phyloP scores from a whole-genome alignment of 2,329 filamentous ascomycete species.

The Aureobasidium sp. region DNA sequence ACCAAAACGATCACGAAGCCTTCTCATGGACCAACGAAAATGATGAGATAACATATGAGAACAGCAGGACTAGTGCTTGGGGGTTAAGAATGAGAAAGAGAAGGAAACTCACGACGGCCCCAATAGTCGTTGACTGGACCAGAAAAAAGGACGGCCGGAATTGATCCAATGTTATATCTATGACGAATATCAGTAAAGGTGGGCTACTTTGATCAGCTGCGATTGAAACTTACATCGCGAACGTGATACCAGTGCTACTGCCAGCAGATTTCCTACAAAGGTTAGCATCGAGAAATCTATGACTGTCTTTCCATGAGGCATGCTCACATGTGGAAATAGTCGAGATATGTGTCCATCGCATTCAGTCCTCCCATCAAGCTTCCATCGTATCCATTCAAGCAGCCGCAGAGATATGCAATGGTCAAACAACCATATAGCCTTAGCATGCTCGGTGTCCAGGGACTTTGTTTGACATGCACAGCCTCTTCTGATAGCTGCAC shows the following conservation, averaged over 20 bases:
- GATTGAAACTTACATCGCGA: slow-evolving; percentile 41
- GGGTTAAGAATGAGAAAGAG: too few relatives aligned
- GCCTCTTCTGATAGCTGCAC: slow-evolving; percentile 5
- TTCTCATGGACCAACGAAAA: too few relatives aligned
- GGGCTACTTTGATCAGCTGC: slow-evolving; percentile 30
- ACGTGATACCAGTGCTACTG: slow-evolving; percentile 39
- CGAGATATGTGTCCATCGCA: background rate
- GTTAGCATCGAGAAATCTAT: background rate
- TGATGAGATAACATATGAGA: too few relatives aligned
- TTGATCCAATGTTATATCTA: slow-evolving; percentile 34
- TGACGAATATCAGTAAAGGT: slow-evolving; percentile 18
- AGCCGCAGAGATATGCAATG: slow-evolving; percentile 10
- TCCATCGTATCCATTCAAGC: slow-evolving; percentile 14
- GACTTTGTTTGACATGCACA: slow-evolving; percentile 2
- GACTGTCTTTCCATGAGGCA: background rate
- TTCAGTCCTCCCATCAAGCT: slow-evolving; percentile 10
- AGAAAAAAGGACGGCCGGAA: slow-evolving; percentile 34
- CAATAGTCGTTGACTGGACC: slow-evolving; percentile 11
- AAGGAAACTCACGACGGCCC: slow-evolving; percentile 23
- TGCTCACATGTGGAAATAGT: slow-evolving; percentile 3
- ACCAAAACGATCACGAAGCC: too few relatives aligned
- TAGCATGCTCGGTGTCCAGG: slow-evolving; percentile 1
- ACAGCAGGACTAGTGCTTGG: too few relatives aligned
- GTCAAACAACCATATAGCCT: slow-evolving; percentile 1
- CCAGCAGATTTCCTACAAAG: background rate